phyloP scores from a whole-genome alignment of 345 rosid genomes.

The Populus pruinosa region DNA sequence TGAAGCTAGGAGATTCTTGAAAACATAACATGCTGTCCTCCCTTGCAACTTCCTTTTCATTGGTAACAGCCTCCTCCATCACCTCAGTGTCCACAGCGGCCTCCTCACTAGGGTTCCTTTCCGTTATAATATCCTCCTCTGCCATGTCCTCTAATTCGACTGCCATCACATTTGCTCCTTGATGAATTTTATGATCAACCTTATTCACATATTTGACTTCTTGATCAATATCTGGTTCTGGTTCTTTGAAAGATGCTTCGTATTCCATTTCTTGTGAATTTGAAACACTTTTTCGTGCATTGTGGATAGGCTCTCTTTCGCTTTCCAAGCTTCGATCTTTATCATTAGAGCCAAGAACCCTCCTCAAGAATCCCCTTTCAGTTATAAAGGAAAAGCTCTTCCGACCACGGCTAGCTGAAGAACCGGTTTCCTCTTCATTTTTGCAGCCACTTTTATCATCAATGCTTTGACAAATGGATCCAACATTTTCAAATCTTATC shows the following conservation, averaged over 20 bases:
- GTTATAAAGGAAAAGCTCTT: not conserved
- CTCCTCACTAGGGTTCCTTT: too few relatives aligned
- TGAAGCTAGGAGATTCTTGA: slow-evolving; percentile 43
- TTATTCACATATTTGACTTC: not conserved
- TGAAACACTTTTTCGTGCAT: not conserved
- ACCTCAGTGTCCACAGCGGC: not conserved
- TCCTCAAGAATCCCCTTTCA: slow-evolving; percentile 4
- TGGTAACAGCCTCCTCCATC: not conserved
- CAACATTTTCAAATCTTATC: not conserved
- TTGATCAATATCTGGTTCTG: not conserved
- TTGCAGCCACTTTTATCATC: not conserved
- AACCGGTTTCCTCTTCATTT: not conserved
- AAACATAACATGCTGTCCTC: slow-evolving; percentile 16
- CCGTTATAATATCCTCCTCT: not conserved
- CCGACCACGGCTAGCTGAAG: not conserved
- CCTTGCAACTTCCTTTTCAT: not conserved
- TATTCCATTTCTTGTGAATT: not conserved
- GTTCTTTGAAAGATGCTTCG: too few relatives aligned
- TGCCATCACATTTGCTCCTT: not conserved
- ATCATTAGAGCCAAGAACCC: not conserved
- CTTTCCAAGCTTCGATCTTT: not conserved
- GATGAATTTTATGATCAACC: too few relatives aligned
- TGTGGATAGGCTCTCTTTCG: not conserved
- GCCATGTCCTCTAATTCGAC: not conserved
- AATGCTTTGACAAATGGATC: not conserved